Percentiles rank a stretch among this genome's conserved stretches.
Conservation (phyloP, 1,139 yeast genomes). For the Yamadazyma dendronema region DNA sequence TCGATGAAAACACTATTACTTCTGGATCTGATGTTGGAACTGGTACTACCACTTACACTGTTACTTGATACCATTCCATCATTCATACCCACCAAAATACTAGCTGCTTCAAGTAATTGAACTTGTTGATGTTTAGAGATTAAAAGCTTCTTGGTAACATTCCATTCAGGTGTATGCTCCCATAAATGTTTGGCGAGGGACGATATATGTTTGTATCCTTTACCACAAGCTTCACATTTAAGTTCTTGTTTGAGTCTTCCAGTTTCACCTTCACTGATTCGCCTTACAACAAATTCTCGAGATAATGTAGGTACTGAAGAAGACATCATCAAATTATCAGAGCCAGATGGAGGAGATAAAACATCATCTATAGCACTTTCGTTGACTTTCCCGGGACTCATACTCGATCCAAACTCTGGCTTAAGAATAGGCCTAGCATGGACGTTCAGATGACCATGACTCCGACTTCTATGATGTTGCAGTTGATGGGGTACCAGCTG, state of each 20-base stretch:
- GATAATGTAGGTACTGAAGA: conserved; percentile 52
- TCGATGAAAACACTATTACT: no score
- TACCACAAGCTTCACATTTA: conserved; percentile 87
- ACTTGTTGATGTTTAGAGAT: conserved; percentile 93
- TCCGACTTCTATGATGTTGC: conserved; percentile 1
- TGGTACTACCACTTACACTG: no score
- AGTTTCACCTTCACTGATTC: conserved; percentile 84
- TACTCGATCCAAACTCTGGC: conserved; percentile 5
- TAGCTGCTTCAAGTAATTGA: conserved; percentile 83
- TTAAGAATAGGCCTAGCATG: no score
- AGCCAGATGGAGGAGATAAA: no score
- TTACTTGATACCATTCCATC: no score
- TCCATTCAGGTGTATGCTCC: conserved; percentile 92
- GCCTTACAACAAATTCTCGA: conserved; percentile 74
- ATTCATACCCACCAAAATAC: conserved; percentile 79
- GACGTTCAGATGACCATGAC: conserved; percentile 5
- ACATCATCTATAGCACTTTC: conserved; percentile 4
- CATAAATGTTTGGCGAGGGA: conserved; percentile 73
- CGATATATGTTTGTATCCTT: conserved; percentile 83
- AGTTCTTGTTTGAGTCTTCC: conserved; percentile 81
- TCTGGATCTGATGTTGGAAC: no score
- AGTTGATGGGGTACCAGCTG: background rate
- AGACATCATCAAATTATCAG: conserved; percentile 17
- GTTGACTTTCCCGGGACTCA: background rate
- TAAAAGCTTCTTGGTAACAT: conserved; percentile 71